phyloP scores from a whole-genome alignment of 352 stramenopile genomes.

The Globisporangium paddicum region DNA sequence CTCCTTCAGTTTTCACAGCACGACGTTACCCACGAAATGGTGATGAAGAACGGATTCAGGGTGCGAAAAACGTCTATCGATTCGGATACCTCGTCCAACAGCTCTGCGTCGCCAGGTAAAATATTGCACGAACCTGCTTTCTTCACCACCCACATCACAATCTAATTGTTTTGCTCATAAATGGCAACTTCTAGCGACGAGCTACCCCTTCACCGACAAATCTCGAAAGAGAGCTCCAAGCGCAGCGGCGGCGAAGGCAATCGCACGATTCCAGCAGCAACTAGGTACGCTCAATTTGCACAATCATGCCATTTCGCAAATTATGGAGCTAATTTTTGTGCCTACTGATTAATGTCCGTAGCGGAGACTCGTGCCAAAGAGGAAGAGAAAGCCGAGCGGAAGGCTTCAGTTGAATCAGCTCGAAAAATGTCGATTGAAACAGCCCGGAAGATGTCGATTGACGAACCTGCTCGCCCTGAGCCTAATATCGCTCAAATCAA shows the following conservation, averaged over 20 bases:
- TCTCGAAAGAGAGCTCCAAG: slow-evolving; percentile 37
- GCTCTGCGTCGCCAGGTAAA: slow-evolving; percentile 11
- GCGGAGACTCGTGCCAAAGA: slow-evolving; percentile 28
- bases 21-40: slow-evolving; percentile 45
- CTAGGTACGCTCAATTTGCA: slow-evolving; percentile 26
- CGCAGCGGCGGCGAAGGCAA: slow-evolving; percentile 34
- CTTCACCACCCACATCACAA: neutral
- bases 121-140: neutral
- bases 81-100: slow-evolving; percentile 12
- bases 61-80: slow-evolving; percentile 27
- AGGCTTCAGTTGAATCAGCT: slow-evolving; percentile 25
- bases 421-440: slow-evolving; percentile 36
- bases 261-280: slow-evolving; percentile 54
- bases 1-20: slow-evolving; percentile 54
- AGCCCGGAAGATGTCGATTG: slow-evolving; percentile 29
- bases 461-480: slow-evolving; percentile 14
- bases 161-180: neutral
- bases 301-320: neutral
- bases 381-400: slow-evolving; percentile 23
- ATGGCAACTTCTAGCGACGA: slow-evolving; percentile 23
- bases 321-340: neutral
- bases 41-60: slow-evolving; percentile 61
- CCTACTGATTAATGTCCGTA: slow-evolving; percentile 4
- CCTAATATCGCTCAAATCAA: slow-evolving; percentile 55
- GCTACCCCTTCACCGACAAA: slow-evolving; percentile 64